Conservation (phyloP, 768 basidiomycete genomes). For the Lactifluus rugatus region DNA sequence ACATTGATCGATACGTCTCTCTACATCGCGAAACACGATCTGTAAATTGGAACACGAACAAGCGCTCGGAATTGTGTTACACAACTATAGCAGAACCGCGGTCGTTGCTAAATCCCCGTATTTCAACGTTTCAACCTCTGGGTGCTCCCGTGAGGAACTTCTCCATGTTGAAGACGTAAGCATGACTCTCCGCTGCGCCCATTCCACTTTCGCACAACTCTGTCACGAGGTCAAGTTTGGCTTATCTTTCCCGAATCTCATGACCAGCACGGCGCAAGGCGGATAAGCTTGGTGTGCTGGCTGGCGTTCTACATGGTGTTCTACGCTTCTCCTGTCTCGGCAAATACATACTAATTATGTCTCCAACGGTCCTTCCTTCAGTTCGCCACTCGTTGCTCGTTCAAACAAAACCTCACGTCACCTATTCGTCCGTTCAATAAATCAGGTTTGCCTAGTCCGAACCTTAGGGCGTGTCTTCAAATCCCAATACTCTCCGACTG, state of each 20-base stretch:
- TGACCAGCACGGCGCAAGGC: background rate
- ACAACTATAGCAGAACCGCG: too few species aligned
- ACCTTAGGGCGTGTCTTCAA: background rate
- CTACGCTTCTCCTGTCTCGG: background rate
- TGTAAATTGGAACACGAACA: too few species aligned
- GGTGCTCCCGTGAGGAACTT: background rate
- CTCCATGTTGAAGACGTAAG: conserved; percentile 6
- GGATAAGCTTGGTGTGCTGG: background rate
- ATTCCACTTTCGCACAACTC: background rate
- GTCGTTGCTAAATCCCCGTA: too few species aligned
- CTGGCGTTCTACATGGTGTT: background rate
- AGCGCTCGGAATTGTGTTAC: too few species aligned
- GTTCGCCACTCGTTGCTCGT: background rate
- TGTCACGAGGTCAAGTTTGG: background rate
- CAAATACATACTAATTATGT: background rate
- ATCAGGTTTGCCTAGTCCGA: background rate
- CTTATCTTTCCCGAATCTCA: conserved; percentile 12
- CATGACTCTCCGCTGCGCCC: background rate
- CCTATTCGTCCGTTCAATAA: background rate
- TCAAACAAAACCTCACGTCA: background rate
- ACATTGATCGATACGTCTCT: too few species aligned
- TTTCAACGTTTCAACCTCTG: background rate
- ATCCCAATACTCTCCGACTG: background rate
- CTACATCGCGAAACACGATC: too few species aligned
- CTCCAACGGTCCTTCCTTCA: background rate